Evolutionary conservation across 108 stramenopile genomes (phyloP), one percentile per base, ranked within the genome.

Genomic region (Cyclostephanos tholiformis): DNA sequence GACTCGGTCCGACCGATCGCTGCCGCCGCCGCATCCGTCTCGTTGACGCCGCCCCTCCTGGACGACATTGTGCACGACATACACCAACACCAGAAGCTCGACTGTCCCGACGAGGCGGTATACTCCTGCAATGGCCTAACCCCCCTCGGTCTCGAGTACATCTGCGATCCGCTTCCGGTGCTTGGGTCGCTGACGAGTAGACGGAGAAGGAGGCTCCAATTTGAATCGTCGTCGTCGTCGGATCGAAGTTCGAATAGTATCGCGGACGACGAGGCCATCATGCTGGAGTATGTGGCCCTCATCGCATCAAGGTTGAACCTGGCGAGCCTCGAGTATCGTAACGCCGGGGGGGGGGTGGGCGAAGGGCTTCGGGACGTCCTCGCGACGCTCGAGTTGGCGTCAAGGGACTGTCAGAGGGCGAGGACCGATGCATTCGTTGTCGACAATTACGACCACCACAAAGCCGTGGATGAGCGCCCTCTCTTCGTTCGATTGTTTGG

Each of bases 41-140:
- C 4, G 46, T 69, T 14, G 51, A 6, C 36, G 36, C 4, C 36
- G 36, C 36, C 63, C 22, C 44, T 50, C 27, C 19, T 77, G 27
- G 71, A 79, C 39, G 67, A 72, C 48, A 79, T 79, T 22, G 78
- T 75, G 5, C 74, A 75, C 20, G 74, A 75, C 23, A 75, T 75
- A 22, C 74, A 75, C 39, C 74, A 75, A 6, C 74, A 75, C 32
- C 66, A 67, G 35, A 75, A 75, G 51, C 51, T 75, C 35, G 74
- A 75, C 56, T 75, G 65, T 50, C 57, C 74, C 12, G 57, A 67
- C 14, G 66, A 79, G 20, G 57, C 16, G 5, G 58, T 79, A 14
- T 74, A 80, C 56, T 80, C 79, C 19, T 80, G 79, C 65, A 72
- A 68, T 38, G 72, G 72, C 29, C 62, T 55, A 16, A 80, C 79